Conservation (phyloP, 116 monocot genomes). For the Thalassia testudinum region DNA sequence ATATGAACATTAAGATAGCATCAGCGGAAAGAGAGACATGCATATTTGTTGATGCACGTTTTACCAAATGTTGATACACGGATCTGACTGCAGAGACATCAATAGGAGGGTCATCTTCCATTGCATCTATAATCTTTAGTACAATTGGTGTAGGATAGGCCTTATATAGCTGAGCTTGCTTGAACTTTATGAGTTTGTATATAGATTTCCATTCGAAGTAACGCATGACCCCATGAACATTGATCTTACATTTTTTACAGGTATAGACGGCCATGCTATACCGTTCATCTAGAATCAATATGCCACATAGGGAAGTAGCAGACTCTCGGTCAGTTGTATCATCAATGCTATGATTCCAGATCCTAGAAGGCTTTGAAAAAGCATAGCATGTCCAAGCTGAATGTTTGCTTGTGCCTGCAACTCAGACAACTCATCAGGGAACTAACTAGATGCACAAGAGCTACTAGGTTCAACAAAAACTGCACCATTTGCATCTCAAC, state of each 20-base stretch:
- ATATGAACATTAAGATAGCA: constrained; percentile 88
- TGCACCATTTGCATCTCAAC: constrained; percentile 46
- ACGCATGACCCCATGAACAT: constrained; percentile 92
- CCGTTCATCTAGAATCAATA: constrained; percentile 62
- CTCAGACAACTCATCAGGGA: constrained; percentile 64
- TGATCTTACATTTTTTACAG: constrained; percentile 99
- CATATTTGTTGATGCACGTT: constrained; percentile 68
- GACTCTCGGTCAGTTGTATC: constrained; percentile 87
- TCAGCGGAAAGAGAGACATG: constrained; percentile 98
- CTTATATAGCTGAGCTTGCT: constrained; percentile 93
- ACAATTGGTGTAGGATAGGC: constrained; percentile 44
- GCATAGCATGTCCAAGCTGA: constrained; percentile 82
- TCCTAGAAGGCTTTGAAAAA: constrained; percentile 91
- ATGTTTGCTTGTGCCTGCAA: constrained; percentile 44
- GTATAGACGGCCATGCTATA: constrained; percentile 99
- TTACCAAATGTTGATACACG: constrained; percentile 80
- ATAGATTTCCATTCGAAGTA: constrained; percentile 84
- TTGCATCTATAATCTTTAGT: constrained; percentile 63
- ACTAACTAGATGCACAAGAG: constrained; percentile 40
- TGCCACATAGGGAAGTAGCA: constrained; percentile 53
- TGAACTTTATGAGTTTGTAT: constrained; percentile 92
- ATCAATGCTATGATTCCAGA: constrained; percentile 86
- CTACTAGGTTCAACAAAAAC: constrained; percentile 46
- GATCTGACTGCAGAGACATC: constrained; percentile 66
- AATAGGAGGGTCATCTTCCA: constrained; percentile 81